Percentiles rank a stretch among this genome's conserved stretches.
Evolutionary conservation across 2,329 filamentous ascomycete genomes (phyloP).

Genomic region (Tothia fuscella): DNA sequence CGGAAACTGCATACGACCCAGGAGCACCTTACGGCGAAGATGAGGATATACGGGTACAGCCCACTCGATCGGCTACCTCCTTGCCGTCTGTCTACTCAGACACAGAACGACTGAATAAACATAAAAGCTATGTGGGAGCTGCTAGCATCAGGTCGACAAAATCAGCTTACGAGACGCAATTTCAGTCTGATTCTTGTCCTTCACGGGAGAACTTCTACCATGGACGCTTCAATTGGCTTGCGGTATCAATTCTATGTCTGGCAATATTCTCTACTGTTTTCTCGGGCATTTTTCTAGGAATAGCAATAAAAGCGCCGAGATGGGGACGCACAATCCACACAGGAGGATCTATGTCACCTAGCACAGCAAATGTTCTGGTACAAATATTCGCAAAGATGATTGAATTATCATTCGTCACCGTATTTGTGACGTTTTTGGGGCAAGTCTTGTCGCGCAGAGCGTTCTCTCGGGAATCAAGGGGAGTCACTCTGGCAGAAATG

Average conservation of each 20-base stretch:
- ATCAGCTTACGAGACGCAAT: constrained; percentile 15
- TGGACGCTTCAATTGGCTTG: constrained; percentile 36
- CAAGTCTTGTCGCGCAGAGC: constrained; percentile 63
- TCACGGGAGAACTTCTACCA: constrained; percentile 27
- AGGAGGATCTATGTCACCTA: constrained; percentile 41
- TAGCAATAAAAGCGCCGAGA: constrained; percentile 49
- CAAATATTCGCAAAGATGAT: constrained; percentile 63
- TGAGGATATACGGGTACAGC: background rate
- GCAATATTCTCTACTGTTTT: constrained; percentile 53
- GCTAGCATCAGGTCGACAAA: constrained; percentile 1
- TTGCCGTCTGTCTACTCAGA: constrained; percentile 2
- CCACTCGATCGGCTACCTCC: background rate
- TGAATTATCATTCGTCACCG: constrained; percentile 65
- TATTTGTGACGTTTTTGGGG: constrained; percentile 62
- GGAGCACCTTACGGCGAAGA: background rate
- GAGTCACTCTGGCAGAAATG: constrained; percentile 64
- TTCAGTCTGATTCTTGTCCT: constrained; percentile 26
- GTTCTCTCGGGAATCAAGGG: constrained; percentile 42
- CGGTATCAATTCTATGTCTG: constrained; percentile 27
- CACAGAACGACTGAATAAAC: constrained; percentile 3
- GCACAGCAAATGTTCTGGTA: constrained; percentile 55
- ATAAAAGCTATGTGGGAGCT: constrained; percentile 1
- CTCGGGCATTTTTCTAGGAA: constrained; percentile 53
- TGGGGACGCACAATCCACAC: constrained; percentile 48
- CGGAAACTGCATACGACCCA: constrained; percentile 7